A percentile compares a stretch with the other conserved stretches of the same genome.
These are phyloP conservation scores for Pulicaria dysenterica DNA, from an alignment of 129 eudicot genomes.

Conservation along the genomic window DNA sequence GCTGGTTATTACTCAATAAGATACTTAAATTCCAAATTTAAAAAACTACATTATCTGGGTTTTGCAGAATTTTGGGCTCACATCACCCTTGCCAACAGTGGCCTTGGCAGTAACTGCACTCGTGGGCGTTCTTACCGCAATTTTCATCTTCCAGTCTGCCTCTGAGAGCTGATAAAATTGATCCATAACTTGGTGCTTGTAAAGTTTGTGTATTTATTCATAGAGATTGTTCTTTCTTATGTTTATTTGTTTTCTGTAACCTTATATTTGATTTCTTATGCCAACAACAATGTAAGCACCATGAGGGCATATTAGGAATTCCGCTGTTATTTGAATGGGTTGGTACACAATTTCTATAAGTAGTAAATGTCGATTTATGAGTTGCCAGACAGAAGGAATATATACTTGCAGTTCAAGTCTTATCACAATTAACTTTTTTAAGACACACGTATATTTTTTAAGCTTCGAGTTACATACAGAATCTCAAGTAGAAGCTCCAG, in stretches of 20 bases:
- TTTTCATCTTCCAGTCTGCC: conserved; percentile 86
- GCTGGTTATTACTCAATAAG: not conserved
- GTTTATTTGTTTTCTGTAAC: conserved; percentile 7
- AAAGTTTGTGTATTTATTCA: conserved; percentile 25
- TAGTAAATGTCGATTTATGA: conserved; percentile 18
- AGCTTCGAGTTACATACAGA: conserved; percentile 19
- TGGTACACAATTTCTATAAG: not conserved
- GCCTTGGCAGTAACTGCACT: conserved; percentile 86
- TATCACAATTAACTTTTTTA: conserved; percentile 11
- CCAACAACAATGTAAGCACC: conserved; percentile 14
- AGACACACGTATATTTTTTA: not conserved
- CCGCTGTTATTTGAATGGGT: not conserved
- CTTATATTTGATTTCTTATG: not conserved
- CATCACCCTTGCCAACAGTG: conserved; percentile 86
- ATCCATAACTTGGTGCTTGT: conserved; percentile 20
- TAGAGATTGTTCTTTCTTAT: conserved; percentile 10
- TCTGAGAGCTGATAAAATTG: conserved; percentile 49
- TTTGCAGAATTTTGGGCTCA: conserved; percentile 86
- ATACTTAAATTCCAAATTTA: not conserved
- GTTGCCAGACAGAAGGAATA: conserved; percentile 19
- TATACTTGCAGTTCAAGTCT: conserved; percentile 23
- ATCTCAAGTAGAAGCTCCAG: conserved; percentile 19
- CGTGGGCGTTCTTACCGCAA: conserved; percentile 76
- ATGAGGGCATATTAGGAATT: conserved; percentile 5
- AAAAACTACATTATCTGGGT: conserved; percentile 5